Conservation (phyloP, 2,329 filamentous ascomycete genomes). For the Calonectria honghensis region DNA sequence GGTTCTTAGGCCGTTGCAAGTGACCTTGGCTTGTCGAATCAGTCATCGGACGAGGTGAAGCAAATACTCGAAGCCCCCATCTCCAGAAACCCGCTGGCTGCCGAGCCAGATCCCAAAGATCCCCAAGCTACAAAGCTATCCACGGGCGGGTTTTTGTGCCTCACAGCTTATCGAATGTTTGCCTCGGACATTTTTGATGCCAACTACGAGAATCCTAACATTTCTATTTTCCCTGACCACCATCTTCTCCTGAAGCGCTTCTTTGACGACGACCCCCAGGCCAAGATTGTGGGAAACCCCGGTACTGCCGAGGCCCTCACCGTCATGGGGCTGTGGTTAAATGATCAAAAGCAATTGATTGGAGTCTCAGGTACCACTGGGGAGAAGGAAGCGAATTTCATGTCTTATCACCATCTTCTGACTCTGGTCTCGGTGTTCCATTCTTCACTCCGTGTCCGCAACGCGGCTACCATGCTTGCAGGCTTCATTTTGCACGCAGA, state of each 20-base stretch:
- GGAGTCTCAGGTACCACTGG: constrained; percentile 53
- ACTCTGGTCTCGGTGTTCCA: constrained; percentile 76
- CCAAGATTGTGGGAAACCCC: constrained; percentile 68
- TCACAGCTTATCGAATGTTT: constrained; percentile 78
- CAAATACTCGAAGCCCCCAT: constrained; percentile 65
- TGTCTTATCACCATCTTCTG: constrained; percentile 76
- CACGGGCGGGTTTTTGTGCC: constrained; percentile 74
- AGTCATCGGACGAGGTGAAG: constrained; percentile 67
- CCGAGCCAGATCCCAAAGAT: constrained; percentile 67
- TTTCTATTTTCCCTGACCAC: constrained; percentile 78
- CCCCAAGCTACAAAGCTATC: constrained; percentile 75
- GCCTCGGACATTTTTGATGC: constrained; percentile 77
- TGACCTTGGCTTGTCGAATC: constrained; percentile 74
- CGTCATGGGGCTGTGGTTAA: constrained; percentile 76
- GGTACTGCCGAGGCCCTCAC: constrained; percentile 77
- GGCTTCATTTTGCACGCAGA: constrained; percentile 74
- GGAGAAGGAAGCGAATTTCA: constrained; percentile 67
- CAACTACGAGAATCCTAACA: constrained; percentile 70
- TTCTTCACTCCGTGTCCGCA: constrained; percentile 71
- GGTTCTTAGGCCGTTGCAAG: constrained; percentile 75
- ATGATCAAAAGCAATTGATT: constrained; percentile 68
- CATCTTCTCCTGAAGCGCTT: constrained; percentile 72
- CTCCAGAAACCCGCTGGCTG: constrained; percentile 66
- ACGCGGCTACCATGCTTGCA: constrained; percentile 72
- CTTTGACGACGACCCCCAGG: constrained; percentile 70